These are phyloP conservation scores for Bruguiera sexangula DNA, from an alignment of 345 rosid species.

Conservation along the genomic window DNA sequence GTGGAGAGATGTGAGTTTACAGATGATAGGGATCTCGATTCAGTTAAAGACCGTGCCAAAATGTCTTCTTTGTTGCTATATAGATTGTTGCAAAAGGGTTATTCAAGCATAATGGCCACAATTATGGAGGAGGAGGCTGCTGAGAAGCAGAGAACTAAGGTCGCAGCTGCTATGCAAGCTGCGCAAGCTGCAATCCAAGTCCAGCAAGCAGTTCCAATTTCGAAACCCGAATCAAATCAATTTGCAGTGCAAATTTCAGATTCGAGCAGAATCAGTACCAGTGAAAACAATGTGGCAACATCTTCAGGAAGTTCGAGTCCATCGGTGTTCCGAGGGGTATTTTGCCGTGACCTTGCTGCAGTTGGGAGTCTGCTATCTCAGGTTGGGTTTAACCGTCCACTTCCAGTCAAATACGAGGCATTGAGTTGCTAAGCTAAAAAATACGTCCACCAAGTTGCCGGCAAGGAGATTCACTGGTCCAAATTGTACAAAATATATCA, in stretches of 20 bases:
- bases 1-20: conserved; percentile 66
- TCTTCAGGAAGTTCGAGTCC: conserved; percentile 25
- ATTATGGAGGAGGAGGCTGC: conserved; percentile 65
- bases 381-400: conserved; percentile 70
- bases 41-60: conserved; percentile 42
- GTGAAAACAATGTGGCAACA: conserved; percentile 24
- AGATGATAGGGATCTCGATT: conserved; percentile 53
- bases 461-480: conserved; percentile 38
- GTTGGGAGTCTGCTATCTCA: conserved; percentile 75
- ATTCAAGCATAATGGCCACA: conserved; percentile 50
- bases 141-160: conserved; percentile 56
- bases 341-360: conserved; percentile 84
- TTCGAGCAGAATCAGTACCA: conserved; percentile 15
- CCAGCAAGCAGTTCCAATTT: conserved; percentile 37
- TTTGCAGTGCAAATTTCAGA: conserved; percentile 18
- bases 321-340: conserved; percentile 70
- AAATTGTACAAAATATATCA: conserved; percentile 34
- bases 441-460: conserved; percentile 24
- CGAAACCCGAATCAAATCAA: conserved; percentile 23
- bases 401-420: conserved; percentile 81
- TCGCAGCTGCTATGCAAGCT: conserved; percentile 40
- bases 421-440: conserved; percentile 57
- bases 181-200: conserved; percentile 47
- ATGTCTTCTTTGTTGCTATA: conserved; percentile 48
- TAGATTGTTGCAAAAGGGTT: conserved; percentile 80